Base-by-base conservation (phyloP, 2,329 filamentous ascomycete genomes). In the Monilinia aucupariae region DNA sequence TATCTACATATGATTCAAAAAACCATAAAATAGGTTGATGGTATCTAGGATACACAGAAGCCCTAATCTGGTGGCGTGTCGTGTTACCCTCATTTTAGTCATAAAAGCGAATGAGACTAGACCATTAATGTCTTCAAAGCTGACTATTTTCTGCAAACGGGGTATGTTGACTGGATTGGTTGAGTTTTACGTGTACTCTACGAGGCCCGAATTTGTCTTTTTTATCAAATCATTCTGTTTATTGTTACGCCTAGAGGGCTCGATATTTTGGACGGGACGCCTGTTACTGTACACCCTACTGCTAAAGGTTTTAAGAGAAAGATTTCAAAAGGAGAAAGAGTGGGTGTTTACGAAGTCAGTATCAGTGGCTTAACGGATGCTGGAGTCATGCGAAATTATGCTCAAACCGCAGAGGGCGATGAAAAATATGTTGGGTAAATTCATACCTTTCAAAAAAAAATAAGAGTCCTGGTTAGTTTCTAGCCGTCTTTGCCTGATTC, bases 311-410 rank as follows among this genome's bases (percentile, higher is more conserved):
- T 17, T 77, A 84, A 56, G n/a, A n/a, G 9, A 75, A 76, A 27
- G 79, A 63, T 73, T 83, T 17, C 77, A 84, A 56, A 82, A 85
- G 64, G 82, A 85, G 70, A 83, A 78, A 69, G 75, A 84, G 0
- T 69, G 84, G 13, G 80, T 76, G 4, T 34, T 71, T 27, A 67
- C 67, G 1, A 69, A 70, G 62, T 62, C 68, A 20, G 17, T 71
- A 13, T 67, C 66, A 2, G 62, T 68, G 62, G 69, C 67, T 54
- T 60, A 47, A 55, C 47, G n/a, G 27, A n/a, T 43, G 27, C n/a
- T 20, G 4, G 50, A 13, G 51, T 47, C 9, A 27, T 22, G 10
- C 20, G 4, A 41, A 32, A 22, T 51, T 39, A 13, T 20, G n/a
- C 20, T 17, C 25, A 15, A 39, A 7, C 12, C 32, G 30, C 27